Base-by-base conservation (phyloP, 1,284 basidiomycete genomes). In the Cryptococcus amylolentus region DNA sequence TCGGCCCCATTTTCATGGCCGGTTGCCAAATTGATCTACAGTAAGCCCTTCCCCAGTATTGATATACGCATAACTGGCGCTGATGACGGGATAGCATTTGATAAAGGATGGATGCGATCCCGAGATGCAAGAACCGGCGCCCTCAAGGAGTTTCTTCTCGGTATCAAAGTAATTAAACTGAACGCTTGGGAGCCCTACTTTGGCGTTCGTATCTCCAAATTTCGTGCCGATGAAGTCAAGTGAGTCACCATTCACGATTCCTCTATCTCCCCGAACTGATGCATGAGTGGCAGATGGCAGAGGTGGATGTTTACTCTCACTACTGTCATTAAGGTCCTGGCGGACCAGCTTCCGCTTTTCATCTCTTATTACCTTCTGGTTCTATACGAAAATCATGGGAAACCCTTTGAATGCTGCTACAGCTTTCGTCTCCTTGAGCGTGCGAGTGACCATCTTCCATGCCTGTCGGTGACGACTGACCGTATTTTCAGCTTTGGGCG, bases 81-180 rank as follows among this genome's bases (percentile, higher is more conserved):
- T 51, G 27, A 52, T 27, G 55, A 62, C 28, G 60, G 23, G n/a
- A 20, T 42, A 77, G 73, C 60, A 8, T 75, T 72, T 45, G 75
- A 77, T 55, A 65, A 64, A 43, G 62, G 63, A 4, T 71, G 72
- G 65, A 65, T 70, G 1, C 52, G 63, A 26, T 64, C 68, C 0
- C 45, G 72, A 18, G 76, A 77, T 58, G 71, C 69, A 0, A 58
- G 75, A 10, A 72, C 66, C 1, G 66, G 68, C 1, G 75, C 74
- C 1, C 62, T 77, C 53, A 75, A 76, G 47, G 76, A 77, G 60
- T 68, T 75, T 43, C 55, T 76, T 8, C 49, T 65, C 10, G 69
- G 73, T 14, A 69, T 74, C 61, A 77, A 76, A 54, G 74, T 75
- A 12, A 74, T 76, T 70, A 77, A 78, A 73, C 63, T 78, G 31